These are phyloP conservation scores for Fagus sylvatica DNA, from an alignment of 306 rosid species.

Conservation along the genomic window DNA sequence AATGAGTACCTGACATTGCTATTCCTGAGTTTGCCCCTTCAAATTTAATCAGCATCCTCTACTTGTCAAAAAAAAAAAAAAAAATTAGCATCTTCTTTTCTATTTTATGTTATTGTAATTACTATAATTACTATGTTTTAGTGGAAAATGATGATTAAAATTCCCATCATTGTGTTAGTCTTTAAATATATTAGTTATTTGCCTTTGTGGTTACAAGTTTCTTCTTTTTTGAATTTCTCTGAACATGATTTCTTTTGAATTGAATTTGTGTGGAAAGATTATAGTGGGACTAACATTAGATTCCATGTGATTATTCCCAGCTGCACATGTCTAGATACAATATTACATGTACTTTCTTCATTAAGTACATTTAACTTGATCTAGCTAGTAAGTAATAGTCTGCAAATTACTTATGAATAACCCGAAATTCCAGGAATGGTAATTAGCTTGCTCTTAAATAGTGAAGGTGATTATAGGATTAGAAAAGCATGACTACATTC, in stretches of 20 bases:
- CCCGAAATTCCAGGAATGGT: too few species aligned
- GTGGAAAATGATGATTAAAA: conserved; percentile 1
- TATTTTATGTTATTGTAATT: neutral
- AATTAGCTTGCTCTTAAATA: too few species aligned
- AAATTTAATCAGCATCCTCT: neutral
- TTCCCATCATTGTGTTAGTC: neutral
- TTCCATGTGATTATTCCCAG: neutral
- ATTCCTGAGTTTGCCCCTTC: conserved; percentile 5
- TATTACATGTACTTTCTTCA: neutral
- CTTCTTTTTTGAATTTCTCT: conserved; percentile 5
- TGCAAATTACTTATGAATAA: too few species aligned
- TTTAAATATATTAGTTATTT: neutral
- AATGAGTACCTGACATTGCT: conserved; percentile 38
- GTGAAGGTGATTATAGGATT: too few species aligned
- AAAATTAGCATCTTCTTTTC: neutral
- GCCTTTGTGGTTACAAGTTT: neutral
- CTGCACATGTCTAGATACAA: neutral
- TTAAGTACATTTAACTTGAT: neutral
- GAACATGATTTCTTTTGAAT: neutral
- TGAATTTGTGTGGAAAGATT: neutral
- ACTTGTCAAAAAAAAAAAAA: neutral
- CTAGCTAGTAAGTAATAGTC: too few species aligned
- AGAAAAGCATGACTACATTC: too few species aligned
- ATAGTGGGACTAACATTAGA: neutral
- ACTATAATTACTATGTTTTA: conserved; percentile 3